These are phyloP conservation scores for Colletotrichum sp. DNA, from an alignment of 2,329 filamentous ascomycete species.

Conservation along the genomic window DNA sequence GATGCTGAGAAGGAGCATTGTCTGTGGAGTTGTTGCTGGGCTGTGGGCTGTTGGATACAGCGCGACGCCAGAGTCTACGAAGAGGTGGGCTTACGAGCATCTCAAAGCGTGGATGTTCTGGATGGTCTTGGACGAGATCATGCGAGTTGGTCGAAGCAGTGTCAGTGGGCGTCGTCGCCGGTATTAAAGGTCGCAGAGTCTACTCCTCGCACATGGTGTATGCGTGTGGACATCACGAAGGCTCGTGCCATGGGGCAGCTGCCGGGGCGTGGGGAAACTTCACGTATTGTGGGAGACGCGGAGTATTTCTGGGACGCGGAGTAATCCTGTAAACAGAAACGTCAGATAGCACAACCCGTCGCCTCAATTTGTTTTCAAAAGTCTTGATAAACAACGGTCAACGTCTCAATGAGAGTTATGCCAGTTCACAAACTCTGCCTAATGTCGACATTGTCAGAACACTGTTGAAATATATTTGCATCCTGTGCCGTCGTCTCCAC, in stretches of 20 bases:
- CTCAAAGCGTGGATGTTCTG: slow-evolving; percentile 23
- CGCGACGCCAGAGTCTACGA: slow-evolving; percentile 21
- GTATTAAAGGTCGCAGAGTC: background rate
- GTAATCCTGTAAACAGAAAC: background rate
- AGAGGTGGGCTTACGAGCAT: slow-evolving; percentile 25
- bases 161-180: background rate
- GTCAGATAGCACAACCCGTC: background rate
- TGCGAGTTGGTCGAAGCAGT: slow-evolving; percentile 20
- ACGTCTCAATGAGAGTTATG: background rate
- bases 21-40: slow-evolving; percentile 18
- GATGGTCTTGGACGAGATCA: slow-evolving; percentile 22
- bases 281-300: background rate
- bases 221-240: background rate
- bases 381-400: fast-evolving
- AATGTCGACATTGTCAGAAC: background rate
- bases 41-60: slow-evolving; percentile 24
- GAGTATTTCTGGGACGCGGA: background rate
- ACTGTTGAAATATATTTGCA: background rate
- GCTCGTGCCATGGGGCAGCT: background rate
- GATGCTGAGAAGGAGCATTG: slow-evolving; percentile 19
- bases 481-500: background rate
- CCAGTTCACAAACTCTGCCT: background rate
- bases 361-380: background rate
- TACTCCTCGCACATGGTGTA: background rate
- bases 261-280: background rate